A percentile compares a stretch with the other conserved stretches of the same genome.
phyloP scores from a whole-genome alignment of 169 alveolate species.

The Plasmodium fragile region DNA sequence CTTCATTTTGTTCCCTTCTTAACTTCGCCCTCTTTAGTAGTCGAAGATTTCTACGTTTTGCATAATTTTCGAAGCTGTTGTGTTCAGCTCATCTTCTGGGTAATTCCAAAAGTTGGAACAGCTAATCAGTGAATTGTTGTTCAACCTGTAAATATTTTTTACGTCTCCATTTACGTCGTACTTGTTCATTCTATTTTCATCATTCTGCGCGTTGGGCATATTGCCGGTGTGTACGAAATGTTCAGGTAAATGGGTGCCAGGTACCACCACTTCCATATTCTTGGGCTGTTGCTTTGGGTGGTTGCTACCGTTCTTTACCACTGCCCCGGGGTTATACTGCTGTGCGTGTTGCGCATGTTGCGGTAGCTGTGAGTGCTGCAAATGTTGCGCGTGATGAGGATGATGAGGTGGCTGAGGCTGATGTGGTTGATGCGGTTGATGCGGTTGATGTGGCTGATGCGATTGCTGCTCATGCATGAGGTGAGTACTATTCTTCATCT shows the following conservation, averaged over 20 bases:
- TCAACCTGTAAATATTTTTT: slow-evolving; percentile 38
- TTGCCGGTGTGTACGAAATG: neutral
- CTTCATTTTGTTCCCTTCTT: neutral
- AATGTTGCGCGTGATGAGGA: neutral
- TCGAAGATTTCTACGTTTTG: slow-evolving; percentile 64
- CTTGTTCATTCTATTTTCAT: neutral
- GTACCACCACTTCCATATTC: neutral
- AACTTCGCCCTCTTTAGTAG: neutral
- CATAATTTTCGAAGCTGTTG: slow-evolving; percentile 44
- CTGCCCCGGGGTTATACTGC: neutral
- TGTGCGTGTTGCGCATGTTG: neutral
- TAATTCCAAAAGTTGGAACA: slow-evolving; percentile 70
- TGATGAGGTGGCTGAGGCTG: neutral
- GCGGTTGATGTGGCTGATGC: neutral
- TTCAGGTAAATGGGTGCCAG: neutral
- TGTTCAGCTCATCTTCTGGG: slow-evolving; percentile 52
- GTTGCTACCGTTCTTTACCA: neutral
- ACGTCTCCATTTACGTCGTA: slow-evolving; percentile 11
- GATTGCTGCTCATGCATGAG: neutral
- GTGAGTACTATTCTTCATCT: neutral
- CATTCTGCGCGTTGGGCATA: neutral
- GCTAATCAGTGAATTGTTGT: slow-evolving; percentile 29
- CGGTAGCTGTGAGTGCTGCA: neutral
- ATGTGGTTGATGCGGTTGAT: neutral
- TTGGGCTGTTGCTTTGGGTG: neutral